phyloP scores from a whole-genome alignment of 148 eudicot genomes.

The Suaeda aralocaspica region DNA sequence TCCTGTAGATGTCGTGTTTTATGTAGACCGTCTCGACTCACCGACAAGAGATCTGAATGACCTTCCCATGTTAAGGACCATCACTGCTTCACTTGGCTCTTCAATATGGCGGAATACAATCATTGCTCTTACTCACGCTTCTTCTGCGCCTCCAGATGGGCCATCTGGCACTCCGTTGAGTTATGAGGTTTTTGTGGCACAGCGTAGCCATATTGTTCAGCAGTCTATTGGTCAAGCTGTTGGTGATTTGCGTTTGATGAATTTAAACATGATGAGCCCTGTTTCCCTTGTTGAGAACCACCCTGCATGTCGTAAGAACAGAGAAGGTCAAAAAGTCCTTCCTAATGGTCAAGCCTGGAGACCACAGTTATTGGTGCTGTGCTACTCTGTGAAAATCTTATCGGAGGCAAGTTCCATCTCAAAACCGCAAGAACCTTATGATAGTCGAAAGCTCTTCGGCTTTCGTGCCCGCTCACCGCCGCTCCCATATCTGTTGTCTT shows the following conservation, averaged over 20 bases:
- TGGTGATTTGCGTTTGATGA: constrained; percentile 86
- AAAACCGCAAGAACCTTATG: constrained; percentile 71
- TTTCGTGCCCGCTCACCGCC: constrained; percentile 73
- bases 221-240: constrained; percentile 86
- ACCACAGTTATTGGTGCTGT: constrained; percentile 69
- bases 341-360: constrained; percentile 97
- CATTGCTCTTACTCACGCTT: constrained; percentile 82
- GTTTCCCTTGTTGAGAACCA: constrained; percentile 93
- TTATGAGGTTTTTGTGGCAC: constrained; percentile 82
- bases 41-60: constrained; percentile 89
- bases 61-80: constrained; percentile 64
- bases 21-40: constrained; percentile 82
- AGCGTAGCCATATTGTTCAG: constrained; percentile 85
- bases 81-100: constrained; percentile 63
- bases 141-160: constrained; percentile 96
- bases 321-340: constrained; percentile 87
- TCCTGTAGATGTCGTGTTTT: constrained; percentile 76
- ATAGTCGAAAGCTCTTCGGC: constrained; percentile 76
- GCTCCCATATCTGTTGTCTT: constrained; percentile 76
- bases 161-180: constrained; percentile 82
- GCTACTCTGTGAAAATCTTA: constrained; percentile 84
- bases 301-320: constrained; percentile 74
- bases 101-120: constrained; percentile 80
- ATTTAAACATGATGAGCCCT: constrained; percentile 81
- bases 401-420: constrained; percentile 64